Evolutionary conservation across 164 flowering plant species (phyloP), one percentile per base, ranked within the genome.

Genomic region (Echeveria elegans): DNA sequence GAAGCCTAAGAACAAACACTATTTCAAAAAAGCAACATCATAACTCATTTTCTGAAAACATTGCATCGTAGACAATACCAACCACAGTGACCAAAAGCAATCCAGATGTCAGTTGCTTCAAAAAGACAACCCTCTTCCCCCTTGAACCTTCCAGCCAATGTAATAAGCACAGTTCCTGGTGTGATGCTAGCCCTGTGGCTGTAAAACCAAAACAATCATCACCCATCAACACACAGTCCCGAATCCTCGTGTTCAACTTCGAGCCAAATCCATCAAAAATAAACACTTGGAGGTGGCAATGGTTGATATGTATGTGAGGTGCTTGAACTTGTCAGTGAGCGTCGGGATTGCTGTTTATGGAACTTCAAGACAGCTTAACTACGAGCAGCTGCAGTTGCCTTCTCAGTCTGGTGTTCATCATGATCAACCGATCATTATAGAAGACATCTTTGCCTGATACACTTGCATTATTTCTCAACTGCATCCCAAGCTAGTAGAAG

Each of bases 251-350:
- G n/a, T n/a, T n/a, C n/a, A n/a, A n/a, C n/a, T n/a, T n/a, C n/a
- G n/a, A n/a, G n/a, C n/a, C n/a, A n/a, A n/a, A n/a, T n/a, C n/a
- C n/a, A n/a, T n/a, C n/a, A n/a, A n/a, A n/a, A n/a, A n/a, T n/a
- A 82, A 73, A 32, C 74, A 21, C 70, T 74, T 68, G 98, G 97
- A 18, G 96, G 96, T 61, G 98, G 93, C 98, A 30, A 90, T 90
- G 97, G 83, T 94, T 66, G 96, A 90, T 68, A 94, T 96, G 43
- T 86, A 94, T 73, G 98, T 94, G 21, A 88, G 98, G 74, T 90
- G 97, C 74, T 78, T 94, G 66, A 94, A 94, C 75, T 83, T 90
- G 34, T 86, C 97, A 41, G 98, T 89, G 7, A 94, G 97, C 71
- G 98, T 86, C 32, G 97, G 97, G 48, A 88, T 94, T 71, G 90